Evolutionary conservation across 129 eudicot genomes (phyloP).

Genomic region (Oenanthe sinensis): DNA sequence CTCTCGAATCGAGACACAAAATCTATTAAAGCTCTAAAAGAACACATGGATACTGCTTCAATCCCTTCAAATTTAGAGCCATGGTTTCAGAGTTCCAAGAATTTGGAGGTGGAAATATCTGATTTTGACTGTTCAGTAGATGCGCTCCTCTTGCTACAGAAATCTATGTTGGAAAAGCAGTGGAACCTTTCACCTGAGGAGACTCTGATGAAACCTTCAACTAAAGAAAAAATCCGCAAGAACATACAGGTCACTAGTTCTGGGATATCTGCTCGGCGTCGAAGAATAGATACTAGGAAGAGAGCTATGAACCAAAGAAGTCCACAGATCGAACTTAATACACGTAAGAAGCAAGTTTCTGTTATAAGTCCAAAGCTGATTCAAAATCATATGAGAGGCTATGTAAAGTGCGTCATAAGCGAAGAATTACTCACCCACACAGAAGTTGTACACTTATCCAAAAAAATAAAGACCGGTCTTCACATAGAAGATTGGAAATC

Average conservation of each 20-base stretch:
- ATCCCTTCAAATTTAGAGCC: conserved; percentile 33
- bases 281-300: conserved; percentile 54
- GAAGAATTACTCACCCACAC: conserved; percentile 67
- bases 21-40: conserved; percentile 60
- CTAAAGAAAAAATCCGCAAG: conserved; percentile 23
- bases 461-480: conserved; percentile 57
- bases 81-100: conserved; percentile 35
- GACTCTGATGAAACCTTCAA: conserved; percentile 4
- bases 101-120: conserved; percentile 29
- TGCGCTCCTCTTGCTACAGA: conserved; percentile 75
- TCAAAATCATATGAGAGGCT: conserved; percentile 58
- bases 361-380: conserved; percentile 57
- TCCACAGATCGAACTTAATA: conserved; percentile 23
- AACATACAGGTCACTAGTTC: conserved; percentile 54
- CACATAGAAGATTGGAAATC: conserved; percentile 58
- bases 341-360: conserved; percentile 29
- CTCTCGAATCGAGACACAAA: conserved; percentile 32
- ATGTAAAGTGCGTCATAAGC: conserved; percentile 61
- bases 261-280: conserved; percentile 66
- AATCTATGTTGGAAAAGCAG: conserved; percentile 84
- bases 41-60: conserved; percentile 45
- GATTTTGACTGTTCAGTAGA: conserved; percentile 47
- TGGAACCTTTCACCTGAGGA: conserved; percentile 66
- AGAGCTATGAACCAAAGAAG: conserved; percentile 25
- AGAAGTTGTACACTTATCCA: conserved; percentile 72